A percentile compares a stretch with the other conserved stretches of the same genome.
Evolutionary conservation across 2,329 filamentous ascomycete genomes (phyloP).

Genomic region (Penicillium sp.): DNA sequence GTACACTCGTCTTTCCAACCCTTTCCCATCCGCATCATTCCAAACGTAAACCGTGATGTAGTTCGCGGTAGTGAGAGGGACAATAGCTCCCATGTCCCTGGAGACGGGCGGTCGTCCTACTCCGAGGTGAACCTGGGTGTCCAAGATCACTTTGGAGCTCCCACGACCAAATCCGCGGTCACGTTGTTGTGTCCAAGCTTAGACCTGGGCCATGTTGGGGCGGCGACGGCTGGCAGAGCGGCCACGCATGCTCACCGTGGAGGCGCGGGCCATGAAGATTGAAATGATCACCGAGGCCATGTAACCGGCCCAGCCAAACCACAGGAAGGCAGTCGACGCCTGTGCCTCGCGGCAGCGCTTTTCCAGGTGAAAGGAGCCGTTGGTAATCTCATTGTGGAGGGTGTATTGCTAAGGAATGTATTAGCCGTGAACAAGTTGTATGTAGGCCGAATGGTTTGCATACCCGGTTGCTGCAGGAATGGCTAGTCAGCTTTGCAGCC

Average conservation of each 20-base stretch:
- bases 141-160: neutral
- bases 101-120: neutral
- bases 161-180: neutral
- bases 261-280: conserved; percentile 34
- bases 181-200: conserved; percentile 12
- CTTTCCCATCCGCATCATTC: conserved; percentile 1
- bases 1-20: conserved; percentile 5
- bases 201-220: conserved; percentile 48
- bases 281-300: conserved; percentile 43
- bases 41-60: neutral
- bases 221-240: conserved; percentile 33
- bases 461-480: conserved; percentile 49
- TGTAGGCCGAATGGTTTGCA: conserved; percentile 10
- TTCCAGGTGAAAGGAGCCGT: conserved; percentile 35
- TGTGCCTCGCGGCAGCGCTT: conserved; percentile 53
- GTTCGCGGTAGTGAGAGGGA: neutral
- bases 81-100: neutral
- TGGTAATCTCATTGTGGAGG: conserved; percentile 44
- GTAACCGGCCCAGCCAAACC: conserved; percentile 50
- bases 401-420: neutral
- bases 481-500: conserved; percentile 45
- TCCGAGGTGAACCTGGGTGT: neutral
- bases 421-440: neutral
- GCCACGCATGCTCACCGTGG: conserved; percentile 35
- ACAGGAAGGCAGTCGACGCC: conserved; percentile 52